phyloP scores from a whole-genome alignment of 495 filamentous ascomycete species.

The Staphylotrichum tortipilum region DNA sequence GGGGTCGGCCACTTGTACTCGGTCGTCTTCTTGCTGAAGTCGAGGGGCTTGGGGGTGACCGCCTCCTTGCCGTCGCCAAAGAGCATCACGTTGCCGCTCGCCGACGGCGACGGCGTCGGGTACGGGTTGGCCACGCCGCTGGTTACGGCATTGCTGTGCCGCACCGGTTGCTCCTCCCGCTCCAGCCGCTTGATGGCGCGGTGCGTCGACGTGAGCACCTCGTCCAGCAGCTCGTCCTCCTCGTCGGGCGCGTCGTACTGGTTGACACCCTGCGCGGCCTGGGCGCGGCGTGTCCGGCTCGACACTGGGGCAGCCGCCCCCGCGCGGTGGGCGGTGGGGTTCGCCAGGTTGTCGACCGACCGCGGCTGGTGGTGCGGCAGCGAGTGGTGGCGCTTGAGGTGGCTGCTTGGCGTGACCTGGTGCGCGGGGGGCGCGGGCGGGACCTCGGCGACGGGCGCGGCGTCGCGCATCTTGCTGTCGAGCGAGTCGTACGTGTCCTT shows the following conservation, averaged over 20 bases:
- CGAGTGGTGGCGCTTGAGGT: slow-evolving; percentile 63
- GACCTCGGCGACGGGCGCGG: slow-evolving; percentile 55
- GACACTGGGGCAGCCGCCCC: slow-evolving; percentile 57
- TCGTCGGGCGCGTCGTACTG: slow-evolving; percentile 95
- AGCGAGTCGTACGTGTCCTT: slow-evolving; percentile 57
- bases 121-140: slow-evolving; percentile 68
- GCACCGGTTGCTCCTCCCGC: slow-evolving; percentile 41
- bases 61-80: slow-evolving; percentile 60
- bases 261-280: slow-evolving; percentile 66
- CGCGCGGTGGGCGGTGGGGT: slow-evolving; percentile 44
- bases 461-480: slow-evolving; percentile 69
- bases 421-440: slow-evolving; percentile 48
- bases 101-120: slow-evolving; percentile 84
- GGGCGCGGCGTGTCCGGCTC: slow-evolving; percentile 71
- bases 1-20: slow-evolving; percentile 90
- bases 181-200: slow-evolving; percentile 44
- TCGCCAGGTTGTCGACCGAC: slow-evolving; percentile 54
- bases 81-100: slow-evolving; percentile 62
- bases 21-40: slow-evolving; percentile 43
- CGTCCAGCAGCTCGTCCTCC: slow-evolving; percentile 90
- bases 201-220: slow-evolving; percentile 50
- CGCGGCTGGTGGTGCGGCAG: slow-evolving; percentile 61
- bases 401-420: slow-evolving; percentile 41
- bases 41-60: slow-evolving; percentile 49
- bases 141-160: slow-evolving; percentile 43